Conservation (phyloP, 2,329 filamentous ascomycete genomes). For the Cladosporium velox region DNA sequence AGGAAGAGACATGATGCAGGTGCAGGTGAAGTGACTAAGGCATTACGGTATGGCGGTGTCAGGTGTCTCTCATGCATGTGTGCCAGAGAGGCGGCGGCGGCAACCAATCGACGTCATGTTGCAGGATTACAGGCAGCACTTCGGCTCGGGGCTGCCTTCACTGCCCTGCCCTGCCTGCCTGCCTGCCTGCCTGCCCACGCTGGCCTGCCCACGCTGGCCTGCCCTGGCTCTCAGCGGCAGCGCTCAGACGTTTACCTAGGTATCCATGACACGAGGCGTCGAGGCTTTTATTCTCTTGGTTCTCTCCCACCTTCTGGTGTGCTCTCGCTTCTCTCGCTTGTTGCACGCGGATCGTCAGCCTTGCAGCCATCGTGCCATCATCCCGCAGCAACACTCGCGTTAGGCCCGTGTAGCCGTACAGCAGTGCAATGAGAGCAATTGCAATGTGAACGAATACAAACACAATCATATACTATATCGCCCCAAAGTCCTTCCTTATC, state of each 20-base stretch:
- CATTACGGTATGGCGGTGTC: constrained; percentile 1
- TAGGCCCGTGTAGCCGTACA: not conserved
- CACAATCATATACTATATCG: not conserved
- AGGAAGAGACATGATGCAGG: not conserved
- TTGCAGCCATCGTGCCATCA: not conserved
- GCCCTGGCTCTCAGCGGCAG: not conserved
- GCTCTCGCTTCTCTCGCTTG: not conserved
- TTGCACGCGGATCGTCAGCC: not conserved
- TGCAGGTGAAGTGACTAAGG: not conserved
- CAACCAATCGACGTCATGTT: not conserved
- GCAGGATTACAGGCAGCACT: not conserved
- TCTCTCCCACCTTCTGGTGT: not conserved
- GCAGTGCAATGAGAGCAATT: not conserved
- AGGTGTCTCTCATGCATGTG: constrained; percentile 1
- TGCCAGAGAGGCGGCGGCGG: not conserved
- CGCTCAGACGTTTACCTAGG: no score
- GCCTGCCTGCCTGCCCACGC: no score
- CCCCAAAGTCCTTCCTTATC: not conserved
- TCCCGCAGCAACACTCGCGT: not conserved
- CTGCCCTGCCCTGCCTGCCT: no score
- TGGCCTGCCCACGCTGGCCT: no score
- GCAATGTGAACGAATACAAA: not conserved
- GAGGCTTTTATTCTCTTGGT: not conserved
- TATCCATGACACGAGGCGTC: not conserved
- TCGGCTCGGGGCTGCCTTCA: not conserved